phyloP scores from a whole-genome alignment of 2,329 filamentous ascomycete species.

The Teratosphaeria destructans region DNA sequence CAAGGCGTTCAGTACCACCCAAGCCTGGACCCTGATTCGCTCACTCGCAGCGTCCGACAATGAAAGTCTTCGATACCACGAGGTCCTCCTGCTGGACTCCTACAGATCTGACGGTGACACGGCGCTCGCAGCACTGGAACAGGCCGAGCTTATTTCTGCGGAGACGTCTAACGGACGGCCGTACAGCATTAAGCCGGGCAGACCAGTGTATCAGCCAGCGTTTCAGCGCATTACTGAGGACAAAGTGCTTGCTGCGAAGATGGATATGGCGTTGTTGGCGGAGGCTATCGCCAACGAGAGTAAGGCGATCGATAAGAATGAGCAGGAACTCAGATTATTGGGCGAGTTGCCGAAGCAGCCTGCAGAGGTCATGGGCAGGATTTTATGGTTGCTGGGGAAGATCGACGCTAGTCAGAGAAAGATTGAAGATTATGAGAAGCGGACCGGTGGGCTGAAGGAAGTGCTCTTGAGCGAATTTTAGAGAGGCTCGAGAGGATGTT shows the following conservation, averaged over 20 bases:
- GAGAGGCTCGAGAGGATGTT: background rate
- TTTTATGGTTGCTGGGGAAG: constrained; percentile 65
- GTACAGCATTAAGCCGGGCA: constrained; percentile 64
- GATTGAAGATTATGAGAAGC: constrained; percentile 61
- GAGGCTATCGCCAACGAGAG: constrained; percentile 64
- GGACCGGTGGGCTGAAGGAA: constrained; percentile 64
- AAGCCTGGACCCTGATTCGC: constrained; percentile 85
- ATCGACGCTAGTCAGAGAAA: constrained; percentile 63
- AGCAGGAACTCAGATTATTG: constrained; percentile 65
- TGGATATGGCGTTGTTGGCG: constrained; percentile 56
- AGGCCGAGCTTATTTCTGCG: constrained; percentile 76
- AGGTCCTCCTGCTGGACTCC: constrained; percentile 64
- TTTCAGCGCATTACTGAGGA: constrained; percentile 66
- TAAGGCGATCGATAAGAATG: constrained; percentile 64
- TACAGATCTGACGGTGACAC: constrained; percentile 64
- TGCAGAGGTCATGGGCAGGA: constrained; percentile 52
- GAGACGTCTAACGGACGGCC: constrained; percentile 65
- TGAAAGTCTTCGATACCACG: constrained; percentile 63
- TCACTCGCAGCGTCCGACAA: constrained; percentile 44
- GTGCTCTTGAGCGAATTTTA: constrained; percentile 45
- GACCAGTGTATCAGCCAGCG: constrained; percentile 76
- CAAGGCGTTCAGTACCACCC: constrained; percentile 66
- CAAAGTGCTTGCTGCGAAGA: constrained; percentile 58
- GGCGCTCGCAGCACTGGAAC: constrained; percentile 69
- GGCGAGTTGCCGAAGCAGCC: constrained; percentile 62